Conservation (phyloP, 108 stramenopile species). For the Bacterosira constricta region DNA sequence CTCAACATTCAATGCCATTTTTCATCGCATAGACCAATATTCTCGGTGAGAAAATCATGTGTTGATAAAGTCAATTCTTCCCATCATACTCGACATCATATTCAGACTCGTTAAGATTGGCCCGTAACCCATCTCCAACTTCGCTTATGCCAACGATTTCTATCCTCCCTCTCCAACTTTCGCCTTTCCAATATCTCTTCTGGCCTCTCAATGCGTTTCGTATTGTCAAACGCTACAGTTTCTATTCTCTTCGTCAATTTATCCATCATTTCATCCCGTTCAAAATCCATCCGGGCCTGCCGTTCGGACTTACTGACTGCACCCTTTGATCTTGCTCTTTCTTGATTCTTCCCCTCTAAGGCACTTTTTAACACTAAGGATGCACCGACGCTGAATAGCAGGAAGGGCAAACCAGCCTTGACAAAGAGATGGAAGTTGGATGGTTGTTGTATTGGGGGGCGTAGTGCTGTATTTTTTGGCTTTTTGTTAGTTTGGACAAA, state of each 20-base stretch:
- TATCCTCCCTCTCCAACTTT: constrained; percentile 73
- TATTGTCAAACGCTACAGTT: constrained; percentile 83
- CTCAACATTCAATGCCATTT: not conserved
- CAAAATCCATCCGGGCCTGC: constrained; percentile 74
- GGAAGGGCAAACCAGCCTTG: constrained; percentile 80
- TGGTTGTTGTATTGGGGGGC: constrained; percentile 23
- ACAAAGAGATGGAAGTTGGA: constrained; percentile 58
- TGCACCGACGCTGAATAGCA: constrained; percentile 80
- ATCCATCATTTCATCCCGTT: constrained; percentile 90
- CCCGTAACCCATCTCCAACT: constrained; percentile 51
- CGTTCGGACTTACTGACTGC: constrained; percentile 77
- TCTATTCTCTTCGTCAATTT: constrained; percentile 70
- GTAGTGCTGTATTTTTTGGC: not conserved
- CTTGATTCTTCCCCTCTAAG: constrained; percentile 84
- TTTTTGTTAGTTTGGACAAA: constrained; percentile 15
- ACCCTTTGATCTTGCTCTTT: constrained; percentile 80
- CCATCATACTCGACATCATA: no score
- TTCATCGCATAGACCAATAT: not conserved
- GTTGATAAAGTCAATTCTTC: no score
- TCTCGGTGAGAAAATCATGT: no score
- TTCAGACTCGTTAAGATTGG: constrained; percentile 19
- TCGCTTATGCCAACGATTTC: constrained; percentile 82
- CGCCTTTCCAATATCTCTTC: constrained; percentile 86
- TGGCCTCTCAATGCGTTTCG: constrained; percentile 86
- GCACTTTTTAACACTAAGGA: constrained; percentile 79